Evolutionary conservation across 352 stramenopile genomes (phyloP).

Genomic region (Blastocystis hominis): DNA sequence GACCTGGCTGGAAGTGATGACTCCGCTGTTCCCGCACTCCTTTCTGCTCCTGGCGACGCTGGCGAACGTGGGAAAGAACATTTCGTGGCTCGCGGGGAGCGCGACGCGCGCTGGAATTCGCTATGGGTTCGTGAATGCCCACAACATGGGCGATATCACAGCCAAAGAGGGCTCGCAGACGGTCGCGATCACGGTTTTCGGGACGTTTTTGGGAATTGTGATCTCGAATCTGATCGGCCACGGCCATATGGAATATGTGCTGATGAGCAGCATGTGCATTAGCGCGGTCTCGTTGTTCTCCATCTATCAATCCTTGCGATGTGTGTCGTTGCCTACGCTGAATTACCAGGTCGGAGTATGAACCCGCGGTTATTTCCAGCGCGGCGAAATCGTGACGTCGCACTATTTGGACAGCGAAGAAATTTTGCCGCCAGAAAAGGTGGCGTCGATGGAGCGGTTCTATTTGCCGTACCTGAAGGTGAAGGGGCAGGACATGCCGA

Average conservation of each 20-base stretch:
- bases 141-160: slow-evolving; percentile 87
- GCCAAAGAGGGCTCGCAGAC: slow-evolving; percentile 84
- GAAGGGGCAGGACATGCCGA: background rate
- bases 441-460: background rate
- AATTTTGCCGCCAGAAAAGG: background rate
- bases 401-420: background rate
- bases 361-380: background rate
- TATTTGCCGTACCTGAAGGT: slow-evolving; percentile 14
- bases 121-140: slow-evolving; percentile 76
- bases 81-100: slow-evolving; percentile 83
- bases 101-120: slow-evolving; percentile 83
- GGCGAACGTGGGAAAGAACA: slow-evolving; percentile 78
- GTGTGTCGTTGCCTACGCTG: slow-evolving; percentile 9
- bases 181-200: slow-evolving; percentile 78
- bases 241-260: background rate
- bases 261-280: slow-evolving; percentile 4
- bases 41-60: slow-evolving; percentile 78
- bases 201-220: slow-evolving; percentile 58
- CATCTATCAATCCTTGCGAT: background rate
- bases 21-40: slow-evolving; percentile 69
- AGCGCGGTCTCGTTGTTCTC: background rate
- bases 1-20: slow-evolving; percentile 81
- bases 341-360: slow-evolving; percentile 6
- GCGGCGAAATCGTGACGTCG: slow-evolving; percentile 9
- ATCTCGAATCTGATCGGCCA: slow-evolving; percentile 24